Conservation (phyloP, 345 rosid genomes). For the Pistacia vera region DNA sequence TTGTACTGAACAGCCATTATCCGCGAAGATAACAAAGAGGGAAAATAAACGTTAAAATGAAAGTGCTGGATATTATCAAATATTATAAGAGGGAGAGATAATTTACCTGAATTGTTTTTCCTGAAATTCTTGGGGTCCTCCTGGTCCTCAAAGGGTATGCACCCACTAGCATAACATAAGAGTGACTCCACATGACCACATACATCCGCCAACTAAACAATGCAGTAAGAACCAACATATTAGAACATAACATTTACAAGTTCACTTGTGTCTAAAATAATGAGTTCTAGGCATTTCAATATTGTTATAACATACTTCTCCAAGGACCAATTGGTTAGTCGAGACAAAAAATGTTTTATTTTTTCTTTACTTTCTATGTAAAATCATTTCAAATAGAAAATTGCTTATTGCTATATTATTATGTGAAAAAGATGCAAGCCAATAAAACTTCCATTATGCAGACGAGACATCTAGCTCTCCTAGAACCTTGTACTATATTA, state of each 20-base stretch:
- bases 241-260: background rate
- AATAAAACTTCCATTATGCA: background rate
- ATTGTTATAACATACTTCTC: background rate
- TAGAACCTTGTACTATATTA: background rate
- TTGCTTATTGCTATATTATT: background rate
- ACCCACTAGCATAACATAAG: slow-evolving; percentile 95
- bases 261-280: background rate
- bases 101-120: slow-evolving; percentile 85
- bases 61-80: background rate
- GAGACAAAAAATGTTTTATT: background rate
- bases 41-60: background rate
- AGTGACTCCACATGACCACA: slow-evolving; percentile 99
- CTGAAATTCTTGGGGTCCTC: slow-evolving; percentile 86
- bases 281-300: background rate
- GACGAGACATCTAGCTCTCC: background rate
- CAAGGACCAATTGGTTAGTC: background rate
- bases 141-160: slow-evolving; percentile 96
- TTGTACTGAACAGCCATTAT: slow-evolving; percentile 89
- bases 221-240: background rate
- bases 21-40: slow-evolving; percentile 26
- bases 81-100: background rate
- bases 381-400: background rate
- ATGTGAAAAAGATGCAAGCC: background rate
- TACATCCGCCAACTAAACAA: slow-evolving; percentile 78
- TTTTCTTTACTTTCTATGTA: background rate